A percentile compares a stretch with the other conserved stretches of the same genome.
Conservation (phyloP, 2,329 filamentous ascomycete species). For the Clonostachys rosea region DNA sequence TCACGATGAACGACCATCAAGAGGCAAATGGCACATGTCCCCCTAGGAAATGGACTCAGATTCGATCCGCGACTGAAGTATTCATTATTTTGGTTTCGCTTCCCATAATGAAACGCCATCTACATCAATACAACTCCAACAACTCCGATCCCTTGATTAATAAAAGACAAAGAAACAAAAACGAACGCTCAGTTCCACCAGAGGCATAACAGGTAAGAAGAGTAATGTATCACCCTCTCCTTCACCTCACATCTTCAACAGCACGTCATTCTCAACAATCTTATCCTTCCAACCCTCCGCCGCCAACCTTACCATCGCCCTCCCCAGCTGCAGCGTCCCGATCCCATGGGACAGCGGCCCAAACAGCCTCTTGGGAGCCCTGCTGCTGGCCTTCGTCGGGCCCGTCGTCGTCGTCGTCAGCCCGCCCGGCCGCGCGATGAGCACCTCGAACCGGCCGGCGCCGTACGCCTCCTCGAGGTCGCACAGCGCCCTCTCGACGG, state of each 20-base stretch:
- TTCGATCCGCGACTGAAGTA: no score
- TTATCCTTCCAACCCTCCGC: conserved; percentile 26
- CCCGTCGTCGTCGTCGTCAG: conserved; percentile 15
- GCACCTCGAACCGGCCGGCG: conserved; percentile 23
- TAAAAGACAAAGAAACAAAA: no score
- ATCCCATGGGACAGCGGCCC: conserved; percentile 22
- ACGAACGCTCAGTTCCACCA: no score
- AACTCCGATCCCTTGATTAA: no score
- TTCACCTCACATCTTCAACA: background rate
- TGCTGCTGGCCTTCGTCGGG: background rate
- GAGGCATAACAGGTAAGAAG: no score
- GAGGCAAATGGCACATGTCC: no score
- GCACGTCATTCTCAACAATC: conserved; percentile 11
- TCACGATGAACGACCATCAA: no score
- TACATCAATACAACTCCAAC: no score
- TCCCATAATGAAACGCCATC: no score
- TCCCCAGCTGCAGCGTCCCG: conserved; percentile 25
- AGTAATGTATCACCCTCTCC: no score
- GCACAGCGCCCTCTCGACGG: conserved; percentile 29
- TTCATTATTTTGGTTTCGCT: no score
- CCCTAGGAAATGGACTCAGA: no score
- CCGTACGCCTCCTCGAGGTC: conserved; percentile 26
- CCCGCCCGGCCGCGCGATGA: conserved; percentile 26
- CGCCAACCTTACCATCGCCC: conserved; percentile 25
- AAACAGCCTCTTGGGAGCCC: conserved; percentile 15